phyloP scores from a whole-genome alignment of 805 yeast genomes.

The Jamesozyma lodderae region DNA sequence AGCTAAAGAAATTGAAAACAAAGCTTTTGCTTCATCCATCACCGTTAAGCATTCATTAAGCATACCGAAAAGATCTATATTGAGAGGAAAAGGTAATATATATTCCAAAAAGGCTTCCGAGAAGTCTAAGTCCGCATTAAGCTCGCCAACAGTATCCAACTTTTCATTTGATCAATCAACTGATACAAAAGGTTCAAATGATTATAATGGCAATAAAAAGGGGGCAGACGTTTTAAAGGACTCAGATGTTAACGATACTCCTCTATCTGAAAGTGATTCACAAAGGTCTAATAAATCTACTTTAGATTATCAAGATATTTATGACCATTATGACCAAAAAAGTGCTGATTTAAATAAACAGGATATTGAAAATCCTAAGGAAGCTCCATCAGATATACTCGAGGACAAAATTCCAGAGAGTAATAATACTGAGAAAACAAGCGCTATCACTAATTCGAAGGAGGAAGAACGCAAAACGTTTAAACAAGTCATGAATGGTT shows the following conservation, averaged over 20 bases:
- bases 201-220: not conserved
- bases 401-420: no score
- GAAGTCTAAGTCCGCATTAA: not conserved
- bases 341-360: constrained; percentile 13
- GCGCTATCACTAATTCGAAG: not conserved
- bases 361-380: no score
- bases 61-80: constrained; percentile 25
- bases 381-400: no score
- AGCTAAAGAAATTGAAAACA: not conserved
- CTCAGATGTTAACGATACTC: no score
- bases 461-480: not conserved
- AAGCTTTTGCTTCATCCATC: constrained; percentile 24
- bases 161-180: not conserved
- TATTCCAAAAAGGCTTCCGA: constrained; percentile 32
- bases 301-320: constrained; percentile 13
- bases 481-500: constrained; percentile 1
- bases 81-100: constrained; percentile 40
- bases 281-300: not conserved
- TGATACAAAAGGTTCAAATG: not conserved
- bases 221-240: not conserved
- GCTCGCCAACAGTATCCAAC: not conserved
- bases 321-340: constrained; percentile 16
- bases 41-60: constrained; percentile 15
- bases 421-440: no score
- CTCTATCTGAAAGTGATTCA: not conserved